Base-by-base conservation (phyloP, 148 eudicot species). In the Diospyros lotus region DNA sequence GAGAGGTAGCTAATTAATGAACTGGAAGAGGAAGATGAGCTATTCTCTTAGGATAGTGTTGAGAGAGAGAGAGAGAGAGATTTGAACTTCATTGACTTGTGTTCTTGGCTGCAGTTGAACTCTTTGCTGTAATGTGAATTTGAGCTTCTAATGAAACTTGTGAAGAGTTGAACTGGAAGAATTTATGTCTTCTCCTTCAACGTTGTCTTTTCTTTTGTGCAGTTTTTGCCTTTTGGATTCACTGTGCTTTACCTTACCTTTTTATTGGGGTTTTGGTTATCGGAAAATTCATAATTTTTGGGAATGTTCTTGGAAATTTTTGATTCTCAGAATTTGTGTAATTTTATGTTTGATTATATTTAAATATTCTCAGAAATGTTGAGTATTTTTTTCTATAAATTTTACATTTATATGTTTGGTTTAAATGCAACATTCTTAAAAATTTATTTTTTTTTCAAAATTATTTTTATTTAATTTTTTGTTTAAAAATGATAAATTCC, bases 1-100 rank as follows among this genome's bases (percentile, higher is more conserved):
- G 82, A 84, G 72, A 75, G 78, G 39, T 84, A 76, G 68, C 51
- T 43, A 68, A 40, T 60, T 7, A 46, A 11, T 50, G 15, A 12
- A 9, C 38, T 52, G 18, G 2, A 38, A 40, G 15, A 11, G 43
- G 43, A 66, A 66, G 69, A 17, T 11, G 42, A 9, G 40, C 18
- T 55, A 3, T 15, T n/a, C 71, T 48, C 8, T 4, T 48, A 8
- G 4, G 56, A 68, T 55, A 48, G 12, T 18, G 40, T 46, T 52
- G 53, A 5, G 15, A 50, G 41, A 51, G 9, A 28, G 68, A 66
- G 53, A 44, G 53, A 7, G 50, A 42, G 58, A 28, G 17, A 50
- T 8, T n/a, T 8, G 43, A 53, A 38, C 44, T 70, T 55, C 46
- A 18, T 70, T 48, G 42, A 17, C 6, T 68, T 55, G 54, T 70